These are phyloP conservation scores for Myriangium duriaei DNA, from an alignment of 2,329 filamentous ascomycete genomes.

Conservation along the genomic window DNA sequence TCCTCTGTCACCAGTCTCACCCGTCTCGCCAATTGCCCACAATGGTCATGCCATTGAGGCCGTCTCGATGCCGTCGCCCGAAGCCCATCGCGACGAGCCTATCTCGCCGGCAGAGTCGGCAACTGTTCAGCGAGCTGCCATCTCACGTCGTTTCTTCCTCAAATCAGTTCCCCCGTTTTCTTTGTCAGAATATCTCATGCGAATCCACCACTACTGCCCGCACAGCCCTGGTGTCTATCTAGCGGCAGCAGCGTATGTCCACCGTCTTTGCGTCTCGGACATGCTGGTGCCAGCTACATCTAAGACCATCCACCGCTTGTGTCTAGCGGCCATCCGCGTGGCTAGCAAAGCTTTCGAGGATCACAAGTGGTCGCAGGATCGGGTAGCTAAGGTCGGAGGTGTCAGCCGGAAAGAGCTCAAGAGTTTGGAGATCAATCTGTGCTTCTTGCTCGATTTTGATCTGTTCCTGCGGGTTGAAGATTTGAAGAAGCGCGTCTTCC, in stretches of 20 bases:
- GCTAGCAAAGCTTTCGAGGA: conserved; percentile 96
- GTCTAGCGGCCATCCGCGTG: conserved; percentile 72
- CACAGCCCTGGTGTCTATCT: conserved; percentile 92
- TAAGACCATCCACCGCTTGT: conserved; percentile 73
- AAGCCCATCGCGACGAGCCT: conserved; percentile 38
- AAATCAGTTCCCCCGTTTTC: conserved; percentile 74
- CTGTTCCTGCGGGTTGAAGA: conserved; percentile 31
- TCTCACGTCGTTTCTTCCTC: conserved; percentile 87
- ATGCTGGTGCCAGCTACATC: conserved; percentile 68
- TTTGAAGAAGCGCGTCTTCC: conserved; percentile 22
- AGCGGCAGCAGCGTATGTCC: conserved; percentile 76
- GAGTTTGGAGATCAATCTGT: conserved; percentile 65
- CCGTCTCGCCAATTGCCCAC: conserved; percentile 29
- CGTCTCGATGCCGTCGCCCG: conserved; percentile 35
- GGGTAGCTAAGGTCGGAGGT: conserved; percentile 77
- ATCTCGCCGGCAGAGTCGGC: conserved; percentile 56
- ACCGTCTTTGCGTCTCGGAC: conserved; percentile 62
- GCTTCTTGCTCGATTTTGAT: conserved; percentile 65
- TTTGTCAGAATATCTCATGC: conserved; percentile 70
- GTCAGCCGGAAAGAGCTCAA: conserved; percentile 73
- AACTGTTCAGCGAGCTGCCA: conserved; percentile 67
- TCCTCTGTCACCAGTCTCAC: conserved; percentile 20
- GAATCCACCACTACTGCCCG: conserved; percentile 82
- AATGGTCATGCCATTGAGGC: conserved; percentile 23
- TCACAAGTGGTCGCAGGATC: conserved; percentile 69